Conservation (phyloP, 140 eudicot species). For the Oenanthe javanica region DNA sequence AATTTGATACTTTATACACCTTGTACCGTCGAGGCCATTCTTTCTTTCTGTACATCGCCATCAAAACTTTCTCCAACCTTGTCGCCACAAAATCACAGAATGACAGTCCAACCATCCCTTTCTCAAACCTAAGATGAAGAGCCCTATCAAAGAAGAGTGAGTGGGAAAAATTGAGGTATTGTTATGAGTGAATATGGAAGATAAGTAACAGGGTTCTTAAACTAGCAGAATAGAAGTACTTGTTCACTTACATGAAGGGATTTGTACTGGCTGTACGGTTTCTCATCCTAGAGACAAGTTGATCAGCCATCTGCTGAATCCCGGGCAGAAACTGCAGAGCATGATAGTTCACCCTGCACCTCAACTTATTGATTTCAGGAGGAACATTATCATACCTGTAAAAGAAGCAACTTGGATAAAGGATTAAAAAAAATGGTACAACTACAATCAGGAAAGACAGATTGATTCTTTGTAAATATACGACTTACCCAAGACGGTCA, state of each 20-base stretch:
- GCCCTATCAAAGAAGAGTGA: constrained; percentile 48
- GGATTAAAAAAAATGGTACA: neutral
- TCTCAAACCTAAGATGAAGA: constrained; percentile 95
- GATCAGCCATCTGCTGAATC: constrained; percentile 87
- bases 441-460: neutral
- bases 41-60: constrained; percentile 81
- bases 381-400: constrained; percentile 92
- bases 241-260: constrained; percentile 73
- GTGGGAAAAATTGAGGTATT: neutral
- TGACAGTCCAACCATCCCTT: constrained; percentile 97
- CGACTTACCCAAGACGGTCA: constrained; percentile 94
- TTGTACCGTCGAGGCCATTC: constrained; percentile 78
- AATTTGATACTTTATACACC: constrained; percentile 27
- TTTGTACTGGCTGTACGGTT: constrained; percentile 77
- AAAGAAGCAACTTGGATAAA: constrained; percentile 11
- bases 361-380: constrained; percentile 74
- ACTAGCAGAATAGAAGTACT: neutral
- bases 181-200: neutral
- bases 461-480: neutral
- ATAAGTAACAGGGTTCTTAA: neutral
- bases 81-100: constrained; percentile 98
- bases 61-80: constrained; percentile 75
- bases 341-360: constrained; percentile 96
- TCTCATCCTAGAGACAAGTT: constrained; percentile 83
- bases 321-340: constrained; percentile 94